Conservation (phyloP, 495 filamentous ascomycete genomes). For the Penicillium nucicola region DNA sequence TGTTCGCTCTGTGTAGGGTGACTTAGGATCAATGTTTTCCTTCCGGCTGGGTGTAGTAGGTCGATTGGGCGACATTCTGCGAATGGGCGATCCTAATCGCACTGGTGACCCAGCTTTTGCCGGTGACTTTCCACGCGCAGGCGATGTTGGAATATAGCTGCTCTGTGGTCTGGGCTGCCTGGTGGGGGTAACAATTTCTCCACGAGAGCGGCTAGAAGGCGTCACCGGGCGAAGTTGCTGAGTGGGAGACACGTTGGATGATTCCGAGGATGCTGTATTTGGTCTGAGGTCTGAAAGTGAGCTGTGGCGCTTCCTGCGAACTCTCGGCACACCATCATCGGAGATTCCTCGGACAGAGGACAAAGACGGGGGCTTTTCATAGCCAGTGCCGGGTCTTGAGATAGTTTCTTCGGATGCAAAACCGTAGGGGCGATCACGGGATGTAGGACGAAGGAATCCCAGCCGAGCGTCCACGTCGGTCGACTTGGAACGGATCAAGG, state of each 20-base stretch:
- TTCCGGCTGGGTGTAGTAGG: slow-evolving; percentile 51
- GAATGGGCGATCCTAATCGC: slow-evolving; percentile 32
- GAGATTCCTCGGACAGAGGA: slow-evolving; percentile 35
- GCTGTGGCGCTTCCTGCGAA: slow-evolving; percentile 79
- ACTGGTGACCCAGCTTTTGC: slow-evolving; percentile 28
- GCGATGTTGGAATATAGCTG: slow-evolving; percentile 32
- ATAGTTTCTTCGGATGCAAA: slow-evolving; percentile 40
- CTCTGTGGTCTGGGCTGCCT: slow-evolving; percentile 32
- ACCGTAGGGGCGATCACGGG: slow-evolving; percentile 59
- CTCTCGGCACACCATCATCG: slow-evolving; percentile 36
- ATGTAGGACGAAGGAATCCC: slow-evolving; percentile 56
- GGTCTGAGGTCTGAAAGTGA: slow-evolving; percentile 85
- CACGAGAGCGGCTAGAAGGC: slow-evolving; percentile 28
- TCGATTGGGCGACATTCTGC: slow-evolving; percentile 36
- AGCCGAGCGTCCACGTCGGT: slow-evolving; percentile 65
- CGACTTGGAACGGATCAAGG: slow-evolving; percentile 73
- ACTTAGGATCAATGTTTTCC: slow-evolving; percentile 50
- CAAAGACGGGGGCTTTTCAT: slow-evolving; percentile 37
- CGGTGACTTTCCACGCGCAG: slow-evolving; percentile 29
- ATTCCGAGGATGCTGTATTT: slow-evolving; percentile 45
- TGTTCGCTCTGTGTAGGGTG: slow-evolving; percentile 30
- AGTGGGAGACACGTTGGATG: slow-evolving; percentile 33
- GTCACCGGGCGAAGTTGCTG: slow-evolving; percentile 35
- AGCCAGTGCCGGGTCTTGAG: slow-evolving; percentile 46
- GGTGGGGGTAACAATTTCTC: slow-evolving; percentile 31